Base-by-base conservation (phyloP, 2,329 filamentous ascomycete species). In the Penicillium janthinellum region DNA sequence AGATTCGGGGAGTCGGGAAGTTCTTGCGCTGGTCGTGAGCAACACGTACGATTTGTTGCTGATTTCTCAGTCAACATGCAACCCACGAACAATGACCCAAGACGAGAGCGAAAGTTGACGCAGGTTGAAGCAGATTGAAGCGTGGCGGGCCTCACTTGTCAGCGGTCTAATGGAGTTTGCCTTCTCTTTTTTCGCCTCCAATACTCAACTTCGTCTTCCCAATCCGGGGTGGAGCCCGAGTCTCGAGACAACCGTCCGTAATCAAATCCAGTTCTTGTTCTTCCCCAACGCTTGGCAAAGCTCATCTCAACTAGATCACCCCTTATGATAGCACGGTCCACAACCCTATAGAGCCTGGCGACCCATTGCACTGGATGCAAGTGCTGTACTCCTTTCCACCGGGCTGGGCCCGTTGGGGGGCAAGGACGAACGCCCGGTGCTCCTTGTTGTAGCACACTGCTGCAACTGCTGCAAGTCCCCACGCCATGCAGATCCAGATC, bases 321-420 rank as follows among this genome's bases (percentile, higher is more conserved):
- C 10, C 25, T 28, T 22, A 31, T n/a, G 7, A 2, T 45, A 6
- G 44, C 22, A 47, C 22, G 44, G 14, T 47, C 25, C 31, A 47
- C 20, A 20, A 17, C 12, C 31, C 31, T 31, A 28, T 35, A 20
- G 15, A 20, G 31, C 31, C 31, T 31, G 22, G 22, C 31, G 31
- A 25, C 5, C 49, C 49, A 39, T 38, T 28, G 31, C 35, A n/a
- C 20, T 35, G 49, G 49, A 38, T 52, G 49, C 37, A 15, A 52
- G 4, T 37, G 10, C n/a, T 49, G 31, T 50, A 15, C 5, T 25
- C 17, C 20, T 54, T 41, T 45, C 54, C 54, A 38, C 17, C n/a
- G 37, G 17, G 22, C 28, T 51, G 54, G 54, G 25, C 38, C 51
- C 38, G 51, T 42, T 38, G 50, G 50, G 50, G 51, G 51, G 51